These are phyloP conservation scores for Rhizophlyctis rosea DNA, from an alignment of 192 early-diverging fungal species.

Conservation along the genomic window DNA sequence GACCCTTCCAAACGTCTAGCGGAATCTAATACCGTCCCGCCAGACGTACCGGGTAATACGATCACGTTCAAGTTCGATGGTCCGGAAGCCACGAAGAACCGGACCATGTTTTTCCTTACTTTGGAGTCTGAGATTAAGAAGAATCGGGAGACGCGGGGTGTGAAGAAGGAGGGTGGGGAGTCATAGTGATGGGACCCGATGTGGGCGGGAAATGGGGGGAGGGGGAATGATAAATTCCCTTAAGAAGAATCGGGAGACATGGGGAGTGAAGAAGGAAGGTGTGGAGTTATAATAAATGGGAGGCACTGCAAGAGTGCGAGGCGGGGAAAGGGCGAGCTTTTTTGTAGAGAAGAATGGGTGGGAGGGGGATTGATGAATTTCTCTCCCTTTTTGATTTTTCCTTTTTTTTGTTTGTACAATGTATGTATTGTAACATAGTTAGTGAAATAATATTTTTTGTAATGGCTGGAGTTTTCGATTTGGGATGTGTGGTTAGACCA, in stretches of 20 bases:
- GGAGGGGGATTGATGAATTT: too few species aligned
- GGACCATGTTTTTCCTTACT: constrained; percentile 22
- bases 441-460: too few species aligned
- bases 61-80: constrained; percentile 28
- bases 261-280: background rate
- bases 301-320: too few species aligned
- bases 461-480: too few species aligned
- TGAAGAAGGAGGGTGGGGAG: constrained; percentile 1
- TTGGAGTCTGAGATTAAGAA: constrained; percentile 25
- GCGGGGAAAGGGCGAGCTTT: too few species aligned
- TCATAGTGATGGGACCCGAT: background rate
- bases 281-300: background rate
- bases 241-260: constrained; percentile 23
- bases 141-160: constrained; percentile 11
- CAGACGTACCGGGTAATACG: constrained; percentile 12
- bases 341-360: too few species aligned
- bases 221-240: too few species aligned
- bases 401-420: too few species aligned
- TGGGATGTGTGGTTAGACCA: too few species aligned
- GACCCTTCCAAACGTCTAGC: constrained; percentile 5
- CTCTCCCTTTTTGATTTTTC: too few species aligned
- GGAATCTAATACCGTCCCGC: constrained; percentile 12
- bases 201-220: too few species aligned
- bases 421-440: too few species aligned
- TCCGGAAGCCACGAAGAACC: constrained; percentile 24